phyloP scores from a whole-genome alignment of 2,329 filamentous ascomycete species.

The Rasamsonia emersonii region DNA sequence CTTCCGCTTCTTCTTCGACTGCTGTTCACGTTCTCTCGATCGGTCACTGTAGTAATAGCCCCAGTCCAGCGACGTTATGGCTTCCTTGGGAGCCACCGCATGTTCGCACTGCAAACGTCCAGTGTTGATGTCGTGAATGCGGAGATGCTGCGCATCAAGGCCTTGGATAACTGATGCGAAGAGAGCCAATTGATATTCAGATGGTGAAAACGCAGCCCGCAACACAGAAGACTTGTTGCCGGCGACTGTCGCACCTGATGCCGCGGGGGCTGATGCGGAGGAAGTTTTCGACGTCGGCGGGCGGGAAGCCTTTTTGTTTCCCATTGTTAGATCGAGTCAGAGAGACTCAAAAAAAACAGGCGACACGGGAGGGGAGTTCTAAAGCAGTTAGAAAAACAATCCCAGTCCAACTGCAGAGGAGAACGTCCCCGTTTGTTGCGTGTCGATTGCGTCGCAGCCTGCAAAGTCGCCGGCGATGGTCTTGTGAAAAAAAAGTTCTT shows the following conservation, averaged over 20 bases:
- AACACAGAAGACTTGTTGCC: slow-evolving; percentile 40
- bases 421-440: slow-evolving; percentile 3
- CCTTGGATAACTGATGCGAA: slow-evolving; percentile 48
- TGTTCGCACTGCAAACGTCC: slow-evolving; percentile 44
- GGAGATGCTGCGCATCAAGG: slow-evolving; percentile 43
- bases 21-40: slow-evolving; percentile 26
- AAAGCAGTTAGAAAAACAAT: slow-evolving; percentile 3
- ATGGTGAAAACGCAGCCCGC: slow-evolving; percentile 42
- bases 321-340: slow-evolving; percentile 27
- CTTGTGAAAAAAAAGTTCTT: slow-evolving; percentile 37
- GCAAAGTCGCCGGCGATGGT: slow-evolving; percentile 19
- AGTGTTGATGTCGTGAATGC: slow-evolving; percentile 44
- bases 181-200: slow-evolving; percentile 42
- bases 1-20: slow-evolving; percentile 45
- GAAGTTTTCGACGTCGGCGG: slow-evolving; percentile 36
- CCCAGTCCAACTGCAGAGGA: slow-evolving; percentile 2
- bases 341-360: slow-evolving; percentile 2
- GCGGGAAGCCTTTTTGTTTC: slow-evolving; percentile 36
- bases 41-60: slow-evolving; percentile 32
- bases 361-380: slow-evolving; percentile 4
- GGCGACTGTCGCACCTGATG: slow-evolving; percentile 26
- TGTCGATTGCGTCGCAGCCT: slow-evolving; percentile 16
- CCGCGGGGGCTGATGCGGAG: slow-evolving; percentile 31
- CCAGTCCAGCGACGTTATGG: slow-evolving; percentile 44
- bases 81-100: slow-evolving; percentile 37